phyloP scores from a whole-genome alignment of 202 grass and related monocot species.

The Bolboschoenoplectus hybrid region DNA sequence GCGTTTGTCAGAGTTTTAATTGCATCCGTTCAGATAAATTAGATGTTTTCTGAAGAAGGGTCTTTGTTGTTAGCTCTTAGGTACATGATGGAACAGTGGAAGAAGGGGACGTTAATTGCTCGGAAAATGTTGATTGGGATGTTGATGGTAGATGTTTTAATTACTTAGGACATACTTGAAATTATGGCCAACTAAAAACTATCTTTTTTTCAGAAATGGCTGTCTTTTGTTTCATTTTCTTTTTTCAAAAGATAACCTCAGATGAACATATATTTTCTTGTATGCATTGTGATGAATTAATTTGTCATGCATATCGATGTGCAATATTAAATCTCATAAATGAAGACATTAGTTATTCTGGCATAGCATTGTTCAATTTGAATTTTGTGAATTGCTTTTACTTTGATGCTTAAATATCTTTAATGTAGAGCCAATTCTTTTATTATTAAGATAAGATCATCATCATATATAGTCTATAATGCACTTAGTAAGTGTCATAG shows the following conservation, averaged over 20 bases:
- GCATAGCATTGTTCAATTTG: conserved; percentile 13
- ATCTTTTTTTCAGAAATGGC: not conserved
- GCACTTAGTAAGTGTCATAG: not conserved
- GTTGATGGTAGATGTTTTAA: not conserved
- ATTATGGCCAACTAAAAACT: not conserved
- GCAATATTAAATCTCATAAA: not conserved
- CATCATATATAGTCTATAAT: not conserved
- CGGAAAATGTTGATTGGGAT: conserved; percentile 10
- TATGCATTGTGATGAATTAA: not conserved
- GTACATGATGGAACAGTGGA: not conserved
- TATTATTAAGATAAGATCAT: not conserved
- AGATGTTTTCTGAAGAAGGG: conserved; percentile 10
- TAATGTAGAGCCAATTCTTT: conserved; percentile 18
- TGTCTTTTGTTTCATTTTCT: not conserved
- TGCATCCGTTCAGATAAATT: not conserved
- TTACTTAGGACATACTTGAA: conserved; percentile 16
- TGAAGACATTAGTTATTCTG: not conserved
- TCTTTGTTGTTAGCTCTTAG: conserved; percentile 37
- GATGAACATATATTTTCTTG: conserved; percentile 8
- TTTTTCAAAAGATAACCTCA: conserved; percentile 4
- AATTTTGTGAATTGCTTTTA: not conserved
- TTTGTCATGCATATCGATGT: conserved; percentile 1
- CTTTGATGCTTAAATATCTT: not conserved
- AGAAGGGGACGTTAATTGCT: not conserved
- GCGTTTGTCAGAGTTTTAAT: not conserved